These are phyloP conservation scores for Combretum micranthum DNA, from an alignment of 345 rosid species.

Conservation along the genomic window DNA sequence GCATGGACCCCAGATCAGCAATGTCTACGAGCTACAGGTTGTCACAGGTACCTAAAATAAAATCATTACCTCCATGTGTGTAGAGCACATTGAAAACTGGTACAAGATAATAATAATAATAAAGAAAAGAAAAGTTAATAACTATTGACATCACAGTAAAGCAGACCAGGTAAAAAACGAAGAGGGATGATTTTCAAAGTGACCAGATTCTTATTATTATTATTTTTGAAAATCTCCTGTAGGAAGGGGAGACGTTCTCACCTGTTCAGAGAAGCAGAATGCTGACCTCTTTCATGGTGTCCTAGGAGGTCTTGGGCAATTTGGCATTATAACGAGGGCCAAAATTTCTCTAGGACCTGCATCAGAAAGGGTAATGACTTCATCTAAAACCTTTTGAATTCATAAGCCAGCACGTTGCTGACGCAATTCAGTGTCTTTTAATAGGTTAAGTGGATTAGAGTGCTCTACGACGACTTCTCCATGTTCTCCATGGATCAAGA, in stretches of 20 bases:
- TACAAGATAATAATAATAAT: background rate
- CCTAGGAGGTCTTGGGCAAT: slow-evolving; percentile 98
- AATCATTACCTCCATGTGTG: slow-evolving; percentile 8
- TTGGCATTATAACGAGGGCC: slow-evolving; percentile 87
- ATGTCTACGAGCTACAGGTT: slow-evolving; percentile 77
- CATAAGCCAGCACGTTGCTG: background rate
- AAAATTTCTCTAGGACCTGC: slow-evolving; percentile 69
- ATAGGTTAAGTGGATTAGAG: slow-evolving; percentile 92
- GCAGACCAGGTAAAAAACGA: no score
- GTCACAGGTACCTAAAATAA: slow-evolving; percentile 60
- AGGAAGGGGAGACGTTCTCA: slow-evolving; percentile 84
- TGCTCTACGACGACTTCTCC: slow-evolving; percentile 81
- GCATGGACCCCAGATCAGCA: slow-evolving; percentile 85
- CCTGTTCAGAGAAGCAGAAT: slow-evolving; percentile 71
- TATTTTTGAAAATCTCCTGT: slow-evolving; percentile 21
- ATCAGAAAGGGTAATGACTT: slow-evolving; percentile 44
- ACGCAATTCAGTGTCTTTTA: slow-evolving; percentile 8
- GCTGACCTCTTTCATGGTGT: slow-evolving; percentile 76
- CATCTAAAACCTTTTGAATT: background rate
- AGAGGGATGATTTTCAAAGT: no score
- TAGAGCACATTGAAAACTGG: background rate
- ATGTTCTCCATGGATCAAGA: slow-evolving; percentile 79
- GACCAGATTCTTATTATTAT: slow-evolving; percentile 3
- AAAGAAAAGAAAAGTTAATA: background rate
- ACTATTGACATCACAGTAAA: no score